Base-by-base conservation (phyloP, 176 grass and related monocot genomes). In the Eragrostis curvula region DNA sequence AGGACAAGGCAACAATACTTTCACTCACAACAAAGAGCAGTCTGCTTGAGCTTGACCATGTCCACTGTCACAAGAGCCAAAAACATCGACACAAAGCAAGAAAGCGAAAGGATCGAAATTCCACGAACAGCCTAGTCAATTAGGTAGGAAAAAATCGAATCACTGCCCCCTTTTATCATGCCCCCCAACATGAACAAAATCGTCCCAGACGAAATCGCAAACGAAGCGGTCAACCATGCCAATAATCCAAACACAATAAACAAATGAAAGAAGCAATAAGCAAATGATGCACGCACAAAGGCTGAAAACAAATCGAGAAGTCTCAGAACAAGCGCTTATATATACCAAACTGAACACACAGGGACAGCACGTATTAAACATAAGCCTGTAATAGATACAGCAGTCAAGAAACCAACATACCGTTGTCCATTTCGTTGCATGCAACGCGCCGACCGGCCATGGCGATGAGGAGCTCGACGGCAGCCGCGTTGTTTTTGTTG, bases 271-370 rank as follows among this genome's bases (percentile, higher is more conserved):
- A 71, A 43, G 45, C 2, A 71, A 87, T 55, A 36, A 53, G 49
- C 69, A 91, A 70, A 75, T 73, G 40, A 43, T 68, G 58, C 83
- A 91, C 79, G 28, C 75, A 79, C 47, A 65, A 59, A 79, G 27
- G 15, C 8, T 12, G 15, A 53, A 53, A 62, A 48, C 39, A 59
- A 59, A 12, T 28, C 59, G 15, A 41, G n/a, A 48, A 32, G 11
- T 17, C 60, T n/a, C 51, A 21, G 43, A 58, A 25, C 12, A 76
- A 29, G 59, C 40, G 83, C 79, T 79, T 74, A 91, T 94, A 94
- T 85, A 92, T 87, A 73, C 83, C 80, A 84, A 84, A 83, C 85
- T 29, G 66, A 91, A 78, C 75, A 40, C 82, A 83, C 91, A 45
- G 79, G 68, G 51, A 79, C 61, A 74, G 46, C 81, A 65, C 67